These are phyloP conservation scores for Darksidea phi DNA, from an alignment of 495 filamentous ascomycete genomes.

Conservation along the genomic window DNA sequence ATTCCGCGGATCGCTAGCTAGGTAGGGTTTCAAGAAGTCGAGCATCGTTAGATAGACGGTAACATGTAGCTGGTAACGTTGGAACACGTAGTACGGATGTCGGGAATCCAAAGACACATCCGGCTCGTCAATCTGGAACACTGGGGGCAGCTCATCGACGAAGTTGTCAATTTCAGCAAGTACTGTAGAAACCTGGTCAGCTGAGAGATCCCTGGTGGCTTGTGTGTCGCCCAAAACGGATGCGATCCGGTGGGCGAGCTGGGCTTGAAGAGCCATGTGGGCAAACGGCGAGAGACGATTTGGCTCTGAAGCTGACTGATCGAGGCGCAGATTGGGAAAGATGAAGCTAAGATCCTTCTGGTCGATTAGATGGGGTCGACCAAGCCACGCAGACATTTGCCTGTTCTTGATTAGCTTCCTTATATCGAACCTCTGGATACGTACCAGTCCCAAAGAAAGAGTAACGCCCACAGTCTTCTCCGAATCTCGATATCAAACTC, in stretches of 20 bases:
- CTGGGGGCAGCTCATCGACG: constrained; percentile 46
- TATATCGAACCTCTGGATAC: not conserved
- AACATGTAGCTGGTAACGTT: constrained; percentile 52
- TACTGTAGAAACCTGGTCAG: constrained; percentile 22
- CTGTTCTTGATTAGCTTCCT: constrained; percentile 22
- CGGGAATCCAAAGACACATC: constrained; percentile 51
- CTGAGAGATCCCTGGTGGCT: constrained; percentile 1
- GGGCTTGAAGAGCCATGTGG: constrained; percentile 46
- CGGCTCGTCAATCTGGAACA: constrained; percentile 45
- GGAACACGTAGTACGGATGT: constrained; percentile 47
- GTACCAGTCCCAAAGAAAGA: constrained; percentile 45
- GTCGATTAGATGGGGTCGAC: constrained; percentile 44
- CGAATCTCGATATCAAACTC: constrained; percentile 49
- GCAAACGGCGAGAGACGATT: constrained; percentile 46
- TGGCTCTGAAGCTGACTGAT: constrained; percentile 31
- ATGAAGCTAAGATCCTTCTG: constrained; percentile 42
- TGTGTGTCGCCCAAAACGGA: constrained; percentile 8
- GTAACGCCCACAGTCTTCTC: constrained; percentile 44
- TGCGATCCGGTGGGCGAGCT: constrained; percentile 38
- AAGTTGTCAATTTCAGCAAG: constrained; percentile 44
- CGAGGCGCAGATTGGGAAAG: constrained; percentile 45
- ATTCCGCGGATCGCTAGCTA: constrained; percentile 40
- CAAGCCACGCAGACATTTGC: constrained; percentile 45
- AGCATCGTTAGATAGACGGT: constrained; percentile 51
- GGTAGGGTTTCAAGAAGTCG: constrained; percentile 47